Percentiles rank a stretch among this genome's conserved stretches.
phyloP scores from a whole-genome alignment of 2,329 filamentous ascomycete species.

The Teratosphaeria pseudoeucalypti region DNA sequence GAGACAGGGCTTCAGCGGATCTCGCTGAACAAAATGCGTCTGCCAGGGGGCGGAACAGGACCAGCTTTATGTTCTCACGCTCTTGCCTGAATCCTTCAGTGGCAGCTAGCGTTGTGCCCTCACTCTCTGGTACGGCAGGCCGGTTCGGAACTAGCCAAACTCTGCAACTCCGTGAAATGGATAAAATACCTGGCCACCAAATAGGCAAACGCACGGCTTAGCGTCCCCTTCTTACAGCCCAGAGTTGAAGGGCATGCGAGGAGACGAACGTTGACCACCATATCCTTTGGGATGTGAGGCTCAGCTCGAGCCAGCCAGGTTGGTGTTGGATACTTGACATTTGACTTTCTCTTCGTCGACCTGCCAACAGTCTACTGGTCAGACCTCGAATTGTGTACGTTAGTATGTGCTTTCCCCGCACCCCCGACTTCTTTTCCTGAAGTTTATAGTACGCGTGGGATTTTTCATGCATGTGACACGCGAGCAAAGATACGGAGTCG shows the following conservation, averaged over 20 bases:
- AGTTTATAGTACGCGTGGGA: neutral
- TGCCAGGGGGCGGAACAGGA: neutral
- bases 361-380: neutral
- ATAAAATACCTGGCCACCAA: too few relatives aligned
- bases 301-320: neutral
- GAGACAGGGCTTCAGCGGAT: neutral
- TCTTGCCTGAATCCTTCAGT: too few relatives aligned
- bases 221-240: neutral
- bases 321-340: neutral
- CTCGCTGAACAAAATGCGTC: neutral
- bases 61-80: neutral
- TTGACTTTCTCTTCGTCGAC: neutral
- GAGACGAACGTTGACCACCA: too few relatives aligned
- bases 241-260: neutral
- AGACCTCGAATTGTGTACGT: neutral
- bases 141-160: too few relatives aligned
- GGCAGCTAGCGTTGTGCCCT: too few relatives aligned
- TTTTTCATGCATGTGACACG: neutral
- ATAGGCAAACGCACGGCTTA: too few relatives aligned
- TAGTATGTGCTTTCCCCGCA: neutral
- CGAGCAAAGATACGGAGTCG: neutral
- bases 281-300: neutral
- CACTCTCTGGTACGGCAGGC: too few relatives aligned
- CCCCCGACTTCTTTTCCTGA: neutral
- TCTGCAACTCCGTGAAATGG: too few relatives aligned